Evolutionary conservation across 306 rosid genomes (phyloP).

Genomic region (Glycine tomentella): DNA sequence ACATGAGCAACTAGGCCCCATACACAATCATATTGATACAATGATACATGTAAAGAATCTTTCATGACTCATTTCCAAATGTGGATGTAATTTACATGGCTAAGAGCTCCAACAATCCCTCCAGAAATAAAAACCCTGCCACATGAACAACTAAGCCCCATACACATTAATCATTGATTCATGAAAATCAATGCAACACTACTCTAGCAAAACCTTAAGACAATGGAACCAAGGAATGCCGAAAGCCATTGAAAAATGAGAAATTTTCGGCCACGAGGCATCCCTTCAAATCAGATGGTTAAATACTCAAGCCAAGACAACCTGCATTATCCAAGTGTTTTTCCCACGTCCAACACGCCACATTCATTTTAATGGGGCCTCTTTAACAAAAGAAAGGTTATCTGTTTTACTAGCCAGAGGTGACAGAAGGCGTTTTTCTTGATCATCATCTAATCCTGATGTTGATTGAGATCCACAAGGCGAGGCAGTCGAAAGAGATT

Average conservation of each 20-base stretch:
- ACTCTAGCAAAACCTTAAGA: slow-evolving; percentile 2
- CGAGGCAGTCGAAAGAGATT: slow-evolving; percentile 57
- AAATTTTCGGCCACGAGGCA: background rate
- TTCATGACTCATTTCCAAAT: too few species aligned
- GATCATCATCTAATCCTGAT: slow-evolving; percentile 60
- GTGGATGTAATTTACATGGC: too few species aligned
- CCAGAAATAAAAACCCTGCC: background rate
- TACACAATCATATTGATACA: background rate
- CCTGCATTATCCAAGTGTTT: slow-evolving; percentile 2
- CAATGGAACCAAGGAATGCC: background rate
- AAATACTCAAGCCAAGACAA: background rate
- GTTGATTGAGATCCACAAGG: slow-evolving; percentile 42
- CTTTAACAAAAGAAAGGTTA: slow-evolving; percentile 66
- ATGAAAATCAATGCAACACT: background rate
- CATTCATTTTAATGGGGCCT: slow-evolving; percentile 42
- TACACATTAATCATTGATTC: slow-evolving; percentile 4
- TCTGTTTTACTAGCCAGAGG: slow-evolving; percentile 52
- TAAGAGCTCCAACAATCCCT: background rate
- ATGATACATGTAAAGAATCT: too few species aligned
- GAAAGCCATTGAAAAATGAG: background rate
- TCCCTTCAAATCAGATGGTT: background rate
- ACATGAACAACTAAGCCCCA: slow-evolving; percentile 6
- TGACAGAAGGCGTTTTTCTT: slow-evolving; percentile 66
- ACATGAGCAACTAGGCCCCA: slow-evolving; percentile 5
- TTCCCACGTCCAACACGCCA: background rate